A percentile compares a stretch with the other conserved stretches of the same genome.
Conservation (phyloP, 352 stramenopile species). For the Globisporangium nunn region DNA sequence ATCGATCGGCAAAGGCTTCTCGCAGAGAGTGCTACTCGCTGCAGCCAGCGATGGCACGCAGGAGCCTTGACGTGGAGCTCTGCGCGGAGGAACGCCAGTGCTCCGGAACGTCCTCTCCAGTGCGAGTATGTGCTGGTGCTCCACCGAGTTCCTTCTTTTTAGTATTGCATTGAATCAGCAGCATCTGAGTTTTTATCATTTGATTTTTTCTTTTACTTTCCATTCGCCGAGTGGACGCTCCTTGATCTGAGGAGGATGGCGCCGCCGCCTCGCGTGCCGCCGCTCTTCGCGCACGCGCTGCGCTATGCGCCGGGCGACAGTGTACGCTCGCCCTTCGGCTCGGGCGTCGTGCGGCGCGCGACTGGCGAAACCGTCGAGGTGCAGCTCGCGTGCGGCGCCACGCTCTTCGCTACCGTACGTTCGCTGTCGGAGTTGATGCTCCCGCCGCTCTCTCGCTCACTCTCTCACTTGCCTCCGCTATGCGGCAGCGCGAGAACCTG, state of each 20-base stretch:
- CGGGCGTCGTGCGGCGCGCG: slow-evolving; percentile 35
- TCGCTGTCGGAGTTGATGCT: not conserved
- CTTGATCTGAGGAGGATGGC: not conserved
- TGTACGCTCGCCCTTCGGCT: slow-evolving; percentile 62
- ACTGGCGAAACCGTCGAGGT: slow-evolving; percentile 53
- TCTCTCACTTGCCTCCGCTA: not conserved
- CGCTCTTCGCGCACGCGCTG: slow-evolving; percentile 62
- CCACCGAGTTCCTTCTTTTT: no score
- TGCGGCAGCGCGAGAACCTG: slow-evolving; percentile 33
- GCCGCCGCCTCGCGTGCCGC: slow-evolving; percentile 23
- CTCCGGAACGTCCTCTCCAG: no score
- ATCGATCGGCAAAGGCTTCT: no score
- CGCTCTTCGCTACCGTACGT: slow-evolving; percentile 48
- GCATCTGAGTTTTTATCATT: no score
- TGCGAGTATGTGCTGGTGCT: no score
- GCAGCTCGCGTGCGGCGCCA: slow-evolving; percentile 34
- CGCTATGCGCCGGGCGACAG: slow-evolving; percentile 55
- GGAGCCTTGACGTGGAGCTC: no score
- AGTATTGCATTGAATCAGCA: no score
- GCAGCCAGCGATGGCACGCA: no score
- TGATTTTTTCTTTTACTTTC: no score
- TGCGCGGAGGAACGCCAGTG: no score
- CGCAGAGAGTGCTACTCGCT: no score
- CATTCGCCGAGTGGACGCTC: no score
- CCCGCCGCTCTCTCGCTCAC: not conserved